Evolutionary conservation across 352 stramenopile species (phyloP).

Genomic region (Phytophthora sp.): DNA sequence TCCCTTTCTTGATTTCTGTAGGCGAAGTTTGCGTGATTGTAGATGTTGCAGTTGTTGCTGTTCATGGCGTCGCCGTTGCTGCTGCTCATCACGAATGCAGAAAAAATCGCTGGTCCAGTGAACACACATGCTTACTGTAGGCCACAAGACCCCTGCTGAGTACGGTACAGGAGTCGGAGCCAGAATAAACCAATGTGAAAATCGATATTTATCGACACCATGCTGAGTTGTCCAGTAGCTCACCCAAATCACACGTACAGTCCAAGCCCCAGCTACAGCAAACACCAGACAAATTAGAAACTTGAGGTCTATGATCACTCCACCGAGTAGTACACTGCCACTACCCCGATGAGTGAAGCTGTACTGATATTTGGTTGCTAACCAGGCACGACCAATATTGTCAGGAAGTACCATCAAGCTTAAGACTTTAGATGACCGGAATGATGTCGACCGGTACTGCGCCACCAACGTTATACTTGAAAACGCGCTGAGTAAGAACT

Average conservation of each 20-base stretch:
- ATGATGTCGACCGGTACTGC: slow-evolving; percentile 35
- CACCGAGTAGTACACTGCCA: slow-evolving; percentile 28
- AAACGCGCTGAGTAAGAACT: slow-evolving; percentile 44
- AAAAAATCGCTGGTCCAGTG: slow-evolving; percentile 46
- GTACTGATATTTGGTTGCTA: slow-evolving; percentile 22
- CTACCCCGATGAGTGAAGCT: slow-evolving; percentile 14
- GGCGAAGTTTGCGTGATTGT: neutral
- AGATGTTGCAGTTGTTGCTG: neutral
- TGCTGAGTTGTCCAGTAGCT: neutral
- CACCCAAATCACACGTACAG: neutral
- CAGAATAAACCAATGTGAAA: slow-evolving; percentile 12
- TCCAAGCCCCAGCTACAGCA: slow-evolving; percentile 4
- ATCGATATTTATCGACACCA: neutral
- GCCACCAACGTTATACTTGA: slow-evolving; percentile 39
- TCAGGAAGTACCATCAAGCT: slow-evolving; percentile 10
- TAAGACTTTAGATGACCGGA: slow-evolving; percentile 26
- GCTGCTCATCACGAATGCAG: slow-evolving; percentile 26
- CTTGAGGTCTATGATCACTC: slow-evolving; percentile 41
- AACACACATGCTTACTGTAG: slow-evolving; percentile 32
- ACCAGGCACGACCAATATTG: slow-evolving; percentile 2
- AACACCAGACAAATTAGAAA: slow-evolving; percentile 32
- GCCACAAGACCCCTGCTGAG: slow-evolving; percentile 38
- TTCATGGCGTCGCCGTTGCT: neutral
- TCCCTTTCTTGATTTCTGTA: neutral
- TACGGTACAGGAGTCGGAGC: slow-evolving; percentile 35